These are phyloP conservation scores for Stenocarpella maydis DNA, from an alignment of 2,329 filamentous ascomycete species.

Conservation along the genomic window DNA sequence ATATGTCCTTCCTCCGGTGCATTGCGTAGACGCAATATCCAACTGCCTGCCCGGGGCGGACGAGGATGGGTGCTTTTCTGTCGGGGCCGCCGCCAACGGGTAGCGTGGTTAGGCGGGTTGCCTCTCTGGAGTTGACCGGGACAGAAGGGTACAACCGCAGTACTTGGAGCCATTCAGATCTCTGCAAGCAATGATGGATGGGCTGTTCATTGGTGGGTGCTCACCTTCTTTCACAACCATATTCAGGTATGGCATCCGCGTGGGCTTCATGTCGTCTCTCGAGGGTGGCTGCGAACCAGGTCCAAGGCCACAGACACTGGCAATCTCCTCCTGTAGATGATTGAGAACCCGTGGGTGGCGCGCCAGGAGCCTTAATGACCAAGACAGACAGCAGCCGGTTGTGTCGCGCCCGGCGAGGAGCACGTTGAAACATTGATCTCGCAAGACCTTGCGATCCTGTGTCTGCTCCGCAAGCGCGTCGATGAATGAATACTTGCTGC, in stretches of 20 bases:
- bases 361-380: slow-evolving; percentile 40
- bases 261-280: slow-evolving; percentile 35
- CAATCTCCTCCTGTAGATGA: slow-evolving; percentile 37
- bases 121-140: slow-evolving; percentile 45
- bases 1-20: slow-evolving; percentile 47
- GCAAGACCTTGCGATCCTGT: slow-evolving; percentile 31
- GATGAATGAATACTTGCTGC: slow-evolving; percentile 18
- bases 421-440: slow-evolving; percentile 40
- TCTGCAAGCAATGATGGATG: not conserved
- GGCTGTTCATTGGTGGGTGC: not conserved
- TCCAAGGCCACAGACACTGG: slow-evolving; percentile 33
- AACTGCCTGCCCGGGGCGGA: slow-evolving; percentile 42
- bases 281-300: slow-evolving; percentile 32
- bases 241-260: slow-evolving; percentile 37
- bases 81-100: slow-evolving; percentile 48
- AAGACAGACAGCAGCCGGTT: slow-evolving; percentile 39
- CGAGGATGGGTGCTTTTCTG: slow-evolving; percentile 43
- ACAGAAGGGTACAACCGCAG: slow-evolving; percentile 48
- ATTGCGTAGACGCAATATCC: slow-evolving; percentile 44
- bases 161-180: not conserved
- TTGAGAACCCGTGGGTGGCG: slow-evolving; percentile 37
- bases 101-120: slow-evolving; percentile 44
- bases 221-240: slow-evolving; percentile 36
- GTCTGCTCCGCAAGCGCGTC: slow-evolving; percentile 10
- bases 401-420: slow-evolving; percentile 40